Percentiles rank a stretch among this genome's conserved stretches.
Evolutionary conservation across 1,139 yeast species (phyloP).

Genomic region (Suhomyces terraborum): DNA sequence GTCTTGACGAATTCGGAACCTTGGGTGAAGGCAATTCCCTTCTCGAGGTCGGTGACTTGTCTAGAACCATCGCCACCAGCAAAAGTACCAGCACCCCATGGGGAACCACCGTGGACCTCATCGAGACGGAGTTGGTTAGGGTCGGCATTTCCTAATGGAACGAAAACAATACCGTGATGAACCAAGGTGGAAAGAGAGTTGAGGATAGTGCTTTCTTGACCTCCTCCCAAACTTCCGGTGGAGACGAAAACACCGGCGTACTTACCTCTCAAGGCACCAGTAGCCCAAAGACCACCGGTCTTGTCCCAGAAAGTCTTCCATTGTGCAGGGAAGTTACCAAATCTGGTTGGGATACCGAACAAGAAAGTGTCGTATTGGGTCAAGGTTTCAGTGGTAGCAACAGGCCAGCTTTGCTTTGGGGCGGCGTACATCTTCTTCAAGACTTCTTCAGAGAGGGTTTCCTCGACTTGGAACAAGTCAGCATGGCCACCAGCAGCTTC

Average conservation of each 20-base stretch:
- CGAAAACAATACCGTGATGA: constrained; percentile 79
- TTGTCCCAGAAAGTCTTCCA: constrained; percentile 80
- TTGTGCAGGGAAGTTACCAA: constrained; percentile 80
- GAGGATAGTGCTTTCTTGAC: constrained; percentile 71
- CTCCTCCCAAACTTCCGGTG: constrained; percentile 85
- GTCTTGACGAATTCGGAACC: constrained; percentile 61
- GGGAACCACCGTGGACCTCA: constrained; percentile 80
- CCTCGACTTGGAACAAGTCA: constrained; percentile 75
- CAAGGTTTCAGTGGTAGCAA: constrained; percentile 63
- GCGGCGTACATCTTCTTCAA: constrained; percentile 62
- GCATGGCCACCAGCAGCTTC: constrained; percentile 75
- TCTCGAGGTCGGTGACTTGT: constrained; percentile 66
- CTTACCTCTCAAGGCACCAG: constrained; percentile 74
- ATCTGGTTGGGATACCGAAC: constrained; percentile 85
- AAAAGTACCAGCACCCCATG: constrained; percentile 88
- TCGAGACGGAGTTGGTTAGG: constrained; percentile 58
- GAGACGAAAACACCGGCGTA: constrained; percentile 75
- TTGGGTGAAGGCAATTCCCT: constrained; percentile 61
- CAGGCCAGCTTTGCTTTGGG: constrained; percentile 66
- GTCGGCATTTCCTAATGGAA: constrained; percentile 78
- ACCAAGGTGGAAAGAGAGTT: constrained; percentile 67
- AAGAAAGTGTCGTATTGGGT: constrained; percentile 70
- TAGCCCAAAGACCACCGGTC: constrained; percentile 83
- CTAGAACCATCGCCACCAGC: constrained; percentile 84
- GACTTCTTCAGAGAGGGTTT: constrained; percentile 70